Evolutionary conservation across 805 yeast genomes (phyloP).

Genomic region (Tetrapisispora taiwanensis): DNA sequence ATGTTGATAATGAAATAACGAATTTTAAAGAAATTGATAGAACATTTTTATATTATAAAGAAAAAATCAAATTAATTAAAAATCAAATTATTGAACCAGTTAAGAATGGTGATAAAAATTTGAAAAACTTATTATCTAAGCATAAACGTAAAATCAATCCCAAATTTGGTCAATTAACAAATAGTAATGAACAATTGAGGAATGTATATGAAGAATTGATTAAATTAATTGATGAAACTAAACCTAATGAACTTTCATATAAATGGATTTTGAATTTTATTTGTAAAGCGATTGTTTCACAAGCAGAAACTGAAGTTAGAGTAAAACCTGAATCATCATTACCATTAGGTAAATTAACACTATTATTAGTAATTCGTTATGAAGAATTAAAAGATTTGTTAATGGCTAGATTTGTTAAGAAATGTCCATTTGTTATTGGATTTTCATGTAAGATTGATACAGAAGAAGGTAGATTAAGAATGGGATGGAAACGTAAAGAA

Average conservation of each 20-base stretch:
- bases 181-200: conserved; percentile 49
- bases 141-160: conserved; percentile 74
- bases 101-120: conserved; percentile 36
- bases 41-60: conserved; percentile 38
- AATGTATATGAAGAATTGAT: conserved; percentile 43
- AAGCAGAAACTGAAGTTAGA: conserved; percentile 86
- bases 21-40: conserved; percentile 32
- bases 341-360: conserved; percentile 64
- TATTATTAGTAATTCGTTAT: conserved; percentile 40
- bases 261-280: conserved; percentile 72
- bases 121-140: conserved; percentile 46
- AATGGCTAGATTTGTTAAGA: conserved; percentile 77
- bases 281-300: conserved; percentile 78
- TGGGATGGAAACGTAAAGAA: conserved; percentile 73
- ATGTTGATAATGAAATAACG: conserved; percentile 11
- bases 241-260: conserved; percentile 42
- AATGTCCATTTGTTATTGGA: conserved; percentile 84
- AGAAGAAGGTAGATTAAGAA: conserved; percentile 65
- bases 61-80: conserved; percentile 50
- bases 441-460: conserved; percentile 66
- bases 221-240: conserved; percentile 40
- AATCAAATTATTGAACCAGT: conserved; percentile 46
- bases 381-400: conserved; percentile 34
- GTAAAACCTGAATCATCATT: conserved; percentile 68
- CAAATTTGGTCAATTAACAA: conserved; percentile 84